A percentile compares a stretch with the other conserved stretches of the same genome.
phyloP scores from a whole-genome alignment of 768 basidiomycete genomes.

The Trametes cingulata region DNA sequence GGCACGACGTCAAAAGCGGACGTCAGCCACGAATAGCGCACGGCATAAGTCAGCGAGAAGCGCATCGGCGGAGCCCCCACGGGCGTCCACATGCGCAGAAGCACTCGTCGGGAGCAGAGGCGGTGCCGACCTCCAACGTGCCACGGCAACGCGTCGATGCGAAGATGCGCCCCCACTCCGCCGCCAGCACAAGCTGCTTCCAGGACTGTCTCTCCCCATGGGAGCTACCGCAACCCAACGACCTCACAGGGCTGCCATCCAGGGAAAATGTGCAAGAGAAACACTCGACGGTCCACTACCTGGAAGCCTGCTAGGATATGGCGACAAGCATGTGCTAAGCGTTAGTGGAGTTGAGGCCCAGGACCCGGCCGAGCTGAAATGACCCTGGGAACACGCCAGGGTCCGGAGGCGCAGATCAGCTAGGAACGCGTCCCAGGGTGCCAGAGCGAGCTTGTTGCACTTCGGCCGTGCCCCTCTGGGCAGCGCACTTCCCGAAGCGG shows the following conservation, averaged over 20 bases:
- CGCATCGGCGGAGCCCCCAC: background rate
- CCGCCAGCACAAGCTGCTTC: no score
- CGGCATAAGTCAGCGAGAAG: background rate
- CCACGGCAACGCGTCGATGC: no score
- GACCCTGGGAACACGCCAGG: background rate
- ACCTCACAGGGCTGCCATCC: no score
- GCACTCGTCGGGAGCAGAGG: background rate
- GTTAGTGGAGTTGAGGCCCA: background rate
- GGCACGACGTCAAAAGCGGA: background rate
- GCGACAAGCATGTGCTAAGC: background rate
- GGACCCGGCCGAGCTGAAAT: background rate
- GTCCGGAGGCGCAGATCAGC: conserved; percentile 7
- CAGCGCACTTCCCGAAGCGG: no score
- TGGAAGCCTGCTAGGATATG: background rate
- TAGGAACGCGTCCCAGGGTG: background rate
- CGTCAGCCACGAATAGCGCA: background rate
- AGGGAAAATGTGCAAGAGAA: background rate
- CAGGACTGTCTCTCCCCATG: no score
- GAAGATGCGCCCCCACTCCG: no score
- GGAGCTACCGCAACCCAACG: no score
- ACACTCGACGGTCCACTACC: background rate
- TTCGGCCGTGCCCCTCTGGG: background rate
- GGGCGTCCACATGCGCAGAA: background rate
- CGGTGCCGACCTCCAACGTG: background rate
- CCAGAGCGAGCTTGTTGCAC: background rate